These are phyloP conservation scores for Corymbia calophylla DNA, from an alignment of 441 rosid genomes.

Conservation along the genomic window DNA sequence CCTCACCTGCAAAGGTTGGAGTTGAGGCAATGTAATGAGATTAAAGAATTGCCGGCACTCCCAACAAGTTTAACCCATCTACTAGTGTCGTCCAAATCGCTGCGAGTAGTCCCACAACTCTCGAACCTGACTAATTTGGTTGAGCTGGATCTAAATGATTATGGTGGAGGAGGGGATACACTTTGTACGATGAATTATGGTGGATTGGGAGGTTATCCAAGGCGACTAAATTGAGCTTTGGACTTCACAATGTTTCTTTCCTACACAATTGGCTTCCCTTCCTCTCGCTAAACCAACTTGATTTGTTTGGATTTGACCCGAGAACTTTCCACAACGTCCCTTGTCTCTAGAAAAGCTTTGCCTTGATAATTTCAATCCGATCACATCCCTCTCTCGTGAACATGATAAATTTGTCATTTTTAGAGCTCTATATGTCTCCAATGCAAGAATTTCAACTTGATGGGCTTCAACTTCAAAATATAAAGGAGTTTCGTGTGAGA, in stretches of 20 bases:
- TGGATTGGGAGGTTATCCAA: background rate
- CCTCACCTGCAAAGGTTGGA: background rate
- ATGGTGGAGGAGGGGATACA: background rate
- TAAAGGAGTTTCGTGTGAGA: background rate
- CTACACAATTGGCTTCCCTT: background rate
- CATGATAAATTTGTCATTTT: background rate
- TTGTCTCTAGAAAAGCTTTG: background rate
- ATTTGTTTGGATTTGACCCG: background rate
- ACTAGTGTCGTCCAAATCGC: background rate
- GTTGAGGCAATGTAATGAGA: background rate
- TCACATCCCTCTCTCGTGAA: accelerated
- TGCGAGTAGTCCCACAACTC: background rate
- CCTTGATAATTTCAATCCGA: background rate
- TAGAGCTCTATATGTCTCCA: background rate
- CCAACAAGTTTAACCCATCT: background rate
- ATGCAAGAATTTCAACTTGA: background rate
- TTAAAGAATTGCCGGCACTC: background rate
- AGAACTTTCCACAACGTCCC: background rate
- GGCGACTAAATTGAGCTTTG: background rate
- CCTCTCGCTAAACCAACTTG: background rate
- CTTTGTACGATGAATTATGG: background rate
- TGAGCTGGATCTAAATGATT: background rate
- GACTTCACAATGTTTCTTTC: background rate
- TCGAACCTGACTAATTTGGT: background rate
- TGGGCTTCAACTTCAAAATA: background rate